Evolutionary conservation across 2,329 filamentous ascomycete genomes (phyloP).

Genomic region (Lasiodiplodia hormozganensis): DNA sequence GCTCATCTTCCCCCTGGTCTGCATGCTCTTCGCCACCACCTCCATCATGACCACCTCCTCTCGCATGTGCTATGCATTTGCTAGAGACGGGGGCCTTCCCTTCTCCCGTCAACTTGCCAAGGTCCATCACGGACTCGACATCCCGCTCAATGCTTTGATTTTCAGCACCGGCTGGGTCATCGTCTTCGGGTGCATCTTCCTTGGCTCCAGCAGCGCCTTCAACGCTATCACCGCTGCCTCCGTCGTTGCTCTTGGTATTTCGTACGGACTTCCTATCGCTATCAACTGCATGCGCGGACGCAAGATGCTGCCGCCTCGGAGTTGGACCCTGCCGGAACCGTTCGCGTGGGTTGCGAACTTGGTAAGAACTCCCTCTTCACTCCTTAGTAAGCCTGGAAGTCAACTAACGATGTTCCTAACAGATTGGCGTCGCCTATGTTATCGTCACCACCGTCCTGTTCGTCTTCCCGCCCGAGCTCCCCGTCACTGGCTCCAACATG

Average conservation of each 20-base stretch:
- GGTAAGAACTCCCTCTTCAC: not conserved
- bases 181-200: conserved; percentile 73
- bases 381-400: not conserved
- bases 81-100: conserved; percentile 70
- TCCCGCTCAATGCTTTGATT: conserved; percentile 71
- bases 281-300: conserved; percentile 73
- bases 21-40: conserved; percentile 68
- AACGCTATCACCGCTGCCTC: conserved; percentile 75
- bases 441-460: conserved; percentile 77
- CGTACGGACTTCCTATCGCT: conserved; percentile 75
- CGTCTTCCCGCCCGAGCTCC: conserved; percentile 72
- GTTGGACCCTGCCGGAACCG: conserved; percentile 62
- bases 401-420: not conserved
- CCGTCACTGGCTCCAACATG: conserved; percentile 72
- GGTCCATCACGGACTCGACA: conserved; percentile 66
- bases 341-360: conserved; percentile 68
- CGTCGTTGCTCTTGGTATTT: conserved; percentile 74
- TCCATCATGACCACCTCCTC: conserved; percentile 71
- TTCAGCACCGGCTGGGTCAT: conserved; percentile 67
- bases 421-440: conserved; percentile 68
- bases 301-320: conserved; percentile 65
- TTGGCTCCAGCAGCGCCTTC: conserved; percentile 72
- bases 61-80: conserved; percentile 73
- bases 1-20: conserved; percentile 71
- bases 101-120: conserved; percentile 65